These are phyloP conservation scores for Isatis tinctoria DNA, from an alignment of 345 rosid species.

Conservation along the genomic window DNA sequence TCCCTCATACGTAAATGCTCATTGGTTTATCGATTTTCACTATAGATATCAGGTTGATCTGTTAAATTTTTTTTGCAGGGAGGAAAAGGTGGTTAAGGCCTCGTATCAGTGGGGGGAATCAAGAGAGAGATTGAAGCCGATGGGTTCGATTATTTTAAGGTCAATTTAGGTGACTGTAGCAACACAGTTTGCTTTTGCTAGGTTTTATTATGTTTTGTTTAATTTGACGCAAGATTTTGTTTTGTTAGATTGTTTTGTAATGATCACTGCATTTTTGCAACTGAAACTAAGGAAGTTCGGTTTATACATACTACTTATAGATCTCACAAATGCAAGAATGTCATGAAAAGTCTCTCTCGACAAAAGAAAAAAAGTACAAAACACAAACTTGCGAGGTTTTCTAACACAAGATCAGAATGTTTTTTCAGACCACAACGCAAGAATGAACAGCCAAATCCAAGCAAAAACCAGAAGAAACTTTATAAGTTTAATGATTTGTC, in stretches of 20 bases:
- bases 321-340: neutral
- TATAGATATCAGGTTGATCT: neutral
- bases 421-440: neutral
- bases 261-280: neutral
- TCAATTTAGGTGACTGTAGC: neutral
- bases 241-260: neutral
- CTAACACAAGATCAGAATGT: neutral
- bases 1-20: neutral
- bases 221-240: neutral
- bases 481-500: neutral
- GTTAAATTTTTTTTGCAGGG: neutral
- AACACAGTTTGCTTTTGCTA: neutral
- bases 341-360: neutral
- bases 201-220: neutral
- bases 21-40: neutral
- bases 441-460: neutral
- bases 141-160: neutral
- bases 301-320: neutral
- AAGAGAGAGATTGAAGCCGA: neutral
- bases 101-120: neutral
- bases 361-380: neutral
- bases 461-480: neutral
- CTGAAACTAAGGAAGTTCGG: neutral
- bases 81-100: slow-evolving; percentile 18
- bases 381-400: neutral